These are phyloP conservation scores for Globisporangium spinosum DNA, from an alignment of 352 stramenopile genomes.

Conservation along the genomic window DNA sequence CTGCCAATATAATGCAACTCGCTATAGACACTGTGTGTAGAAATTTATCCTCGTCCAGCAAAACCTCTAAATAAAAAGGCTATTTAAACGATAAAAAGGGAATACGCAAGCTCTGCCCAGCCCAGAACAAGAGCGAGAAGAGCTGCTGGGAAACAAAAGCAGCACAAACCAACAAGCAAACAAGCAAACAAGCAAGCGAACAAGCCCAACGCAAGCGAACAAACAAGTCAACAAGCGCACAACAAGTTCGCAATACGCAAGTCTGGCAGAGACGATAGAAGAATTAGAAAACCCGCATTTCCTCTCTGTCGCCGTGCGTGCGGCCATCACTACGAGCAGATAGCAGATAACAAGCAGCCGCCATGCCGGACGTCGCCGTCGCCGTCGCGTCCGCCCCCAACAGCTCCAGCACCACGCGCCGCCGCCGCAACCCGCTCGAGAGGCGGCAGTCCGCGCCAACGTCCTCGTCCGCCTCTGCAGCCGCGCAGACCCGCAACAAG, in stretches of 20 bases:
- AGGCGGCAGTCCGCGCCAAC: slow-evolving; percentile 11
- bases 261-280: neutral
- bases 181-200: neutral
- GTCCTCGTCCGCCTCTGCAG: neutral
- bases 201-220: no score
- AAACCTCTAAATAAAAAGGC: no score
- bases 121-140: neutral
- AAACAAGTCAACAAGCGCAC: neutral
- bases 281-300: neutral
- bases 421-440: slow-evolving; percentile 5
- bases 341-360: neutral
- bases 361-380: slow-evolving; percentile 7
- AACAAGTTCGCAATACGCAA: neutral
- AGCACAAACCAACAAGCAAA: neutral
- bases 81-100: no score
- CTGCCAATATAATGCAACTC: no score
- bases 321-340: neutral
- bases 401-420: neutral
- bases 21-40: no score
- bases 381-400: neutral
- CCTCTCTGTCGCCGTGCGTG: neutral
- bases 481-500: neutral
- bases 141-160: neutral
- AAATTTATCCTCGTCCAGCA: no score
- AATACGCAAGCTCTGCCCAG: neutral